phyloP scores from a whole-genome alignment of 768 basidiomycete species.

The Roridomyces roridus region DNA sequence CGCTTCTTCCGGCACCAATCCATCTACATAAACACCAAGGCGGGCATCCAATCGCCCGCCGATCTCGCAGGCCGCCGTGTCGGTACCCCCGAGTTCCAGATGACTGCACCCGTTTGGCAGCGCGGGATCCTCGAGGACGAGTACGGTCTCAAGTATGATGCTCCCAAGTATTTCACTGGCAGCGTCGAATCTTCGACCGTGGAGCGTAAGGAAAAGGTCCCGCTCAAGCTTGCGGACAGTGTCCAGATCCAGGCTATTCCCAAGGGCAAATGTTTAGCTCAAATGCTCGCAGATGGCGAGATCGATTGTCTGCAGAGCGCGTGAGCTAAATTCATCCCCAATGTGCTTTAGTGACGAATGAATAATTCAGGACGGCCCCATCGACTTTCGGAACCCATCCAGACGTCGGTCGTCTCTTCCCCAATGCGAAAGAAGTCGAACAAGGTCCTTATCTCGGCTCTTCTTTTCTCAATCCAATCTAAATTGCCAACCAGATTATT shows the following conservation, averaged over 20 bases:
- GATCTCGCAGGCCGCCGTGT: conserved; percentile 22
- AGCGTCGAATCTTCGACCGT: conserved; percentile 21
- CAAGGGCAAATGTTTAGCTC: conserved; percentile 24
- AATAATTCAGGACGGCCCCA: conserved; percentile 15
- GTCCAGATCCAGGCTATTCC: conserved; percentile 21
- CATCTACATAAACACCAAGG: conserved; percentile 24
- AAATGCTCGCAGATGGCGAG: conserved; percentile 27
- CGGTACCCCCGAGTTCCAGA: conserved; percentile 28
- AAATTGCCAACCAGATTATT: conserved; percentile 15
- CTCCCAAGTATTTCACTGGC: conserved; percentile 23
- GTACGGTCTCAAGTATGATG: conserved; percentile 20
- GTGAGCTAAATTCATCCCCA: not conserved
- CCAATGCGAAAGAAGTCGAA: conserved; percentile 20
- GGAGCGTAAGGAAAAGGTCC: conserved; percentile 26
- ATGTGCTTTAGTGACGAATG: not conserved
- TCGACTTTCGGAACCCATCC: conserved; percentile 24
- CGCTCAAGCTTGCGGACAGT: conserved; percentile 21
- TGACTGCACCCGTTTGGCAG: conserved; percentile 29
- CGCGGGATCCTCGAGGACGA: conserved; percentile 27
- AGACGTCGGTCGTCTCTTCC: conserved; percentile 22
- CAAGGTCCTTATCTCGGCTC: not conserved
- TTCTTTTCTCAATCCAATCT: not conserved
- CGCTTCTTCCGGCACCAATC: conserved; percentile 28
- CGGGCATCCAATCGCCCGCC: conserved; percentile 21
- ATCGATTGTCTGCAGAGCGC: conserved; percentile 25